Percentiles rank a stretch among this genome's conserved stretches.
Evolutionary conservation across 352 stramenopile species (phyloP).

Genomic region (Phytophthora palmivora): DNA sequence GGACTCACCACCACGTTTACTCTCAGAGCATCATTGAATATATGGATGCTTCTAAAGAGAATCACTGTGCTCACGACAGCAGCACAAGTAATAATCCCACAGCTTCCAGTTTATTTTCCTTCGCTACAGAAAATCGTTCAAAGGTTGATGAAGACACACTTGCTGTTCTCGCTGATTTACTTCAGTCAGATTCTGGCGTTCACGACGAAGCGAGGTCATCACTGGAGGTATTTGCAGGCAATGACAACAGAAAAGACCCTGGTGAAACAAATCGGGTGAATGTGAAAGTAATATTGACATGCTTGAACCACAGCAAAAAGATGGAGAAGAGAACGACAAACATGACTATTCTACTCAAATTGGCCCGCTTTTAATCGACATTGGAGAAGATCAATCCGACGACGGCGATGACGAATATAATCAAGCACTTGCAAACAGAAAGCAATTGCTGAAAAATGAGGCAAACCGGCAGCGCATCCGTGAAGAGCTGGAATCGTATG

Average conservation of each 20-base stretch:
- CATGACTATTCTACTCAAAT: neutral
- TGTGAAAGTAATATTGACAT: neutral
- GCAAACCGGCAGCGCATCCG: slow-evolving; percentile 46
- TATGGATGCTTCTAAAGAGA: neutral
- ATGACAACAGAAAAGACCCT: too few relatives aligned
- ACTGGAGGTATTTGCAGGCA: neutral
- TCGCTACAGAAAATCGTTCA: neutral
- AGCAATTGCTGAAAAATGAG: slow-evolving; percentile 40
- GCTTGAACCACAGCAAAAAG: neutral
- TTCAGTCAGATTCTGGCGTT: neutral
- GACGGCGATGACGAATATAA: slow-evolving; percentile 41
- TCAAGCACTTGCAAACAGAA: slow-evolving; percentile 10
- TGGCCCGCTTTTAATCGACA: slow-evolving; percentile 20
- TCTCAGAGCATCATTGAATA: neutral
- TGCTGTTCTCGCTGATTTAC: neutral
- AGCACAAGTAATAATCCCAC: neutral
- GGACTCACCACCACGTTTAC: slow-evolving; percentile 54
- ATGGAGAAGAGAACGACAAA: neutral
- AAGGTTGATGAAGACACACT: neutral
- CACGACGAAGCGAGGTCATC: neutral
- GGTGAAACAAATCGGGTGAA: neutral
- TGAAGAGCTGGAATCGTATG: slow-evolving; percentile 54
- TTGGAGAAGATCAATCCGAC: slow-evolving; percentile 2
- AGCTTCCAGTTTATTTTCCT: neutral
- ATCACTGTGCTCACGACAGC: neutral